Base-by-base conservation (phyloP, 768 basidiomycete species). In the Sporobolomyces roseus region DNA sequence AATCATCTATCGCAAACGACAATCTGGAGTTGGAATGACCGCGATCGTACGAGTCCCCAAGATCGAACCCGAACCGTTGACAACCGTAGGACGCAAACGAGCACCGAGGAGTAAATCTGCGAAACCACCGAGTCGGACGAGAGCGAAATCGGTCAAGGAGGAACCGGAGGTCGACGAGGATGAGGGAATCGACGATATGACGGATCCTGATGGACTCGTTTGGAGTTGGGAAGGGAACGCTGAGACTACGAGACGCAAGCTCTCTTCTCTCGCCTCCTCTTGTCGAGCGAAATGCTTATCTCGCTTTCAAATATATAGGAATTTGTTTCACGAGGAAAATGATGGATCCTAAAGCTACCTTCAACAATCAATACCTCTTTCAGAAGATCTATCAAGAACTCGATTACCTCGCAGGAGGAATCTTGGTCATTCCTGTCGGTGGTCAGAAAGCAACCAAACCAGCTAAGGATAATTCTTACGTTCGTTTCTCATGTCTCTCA, bases 401-500 rank as follows among this genome's bases (percentile, higher is more conserved):
- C 52, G 86, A 90, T 51, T 97, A 90, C 77, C 86, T 97, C 67
- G 94, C 93, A 1, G 88, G 91, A 35, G 96, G 96, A 0, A 85
- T 92, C 70, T 82, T 98, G 51, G 82, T 84, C 61, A 88, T 98
- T 46, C 91, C 91, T 6, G 85, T 88, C 1, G 81, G 84, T 10
- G 84, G 85, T n/a, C 82, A 84, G 68, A 99, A 99, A 79, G 89
- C 89, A 19, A 86, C 84, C 66, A 98, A 98, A 77, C 84, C 85
- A 29, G 86, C 92, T 2, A 93, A 89, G 77, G 96, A 98, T 75
- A 99, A 98, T 74, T 90, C 90, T 30, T 93, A 90, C 77, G 91
- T 92, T 70, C 73, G 89, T 82, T 13, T 41, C 17, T 17, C 9
- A 8, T n/a, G 6, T 3, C 35, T 53, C 52, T 21, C 25, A 7